phyloP scores from a whole-genome alignment of 805 yeast species.

The baker's yeast (Saccharomyces cerevisiae) region DNA sequence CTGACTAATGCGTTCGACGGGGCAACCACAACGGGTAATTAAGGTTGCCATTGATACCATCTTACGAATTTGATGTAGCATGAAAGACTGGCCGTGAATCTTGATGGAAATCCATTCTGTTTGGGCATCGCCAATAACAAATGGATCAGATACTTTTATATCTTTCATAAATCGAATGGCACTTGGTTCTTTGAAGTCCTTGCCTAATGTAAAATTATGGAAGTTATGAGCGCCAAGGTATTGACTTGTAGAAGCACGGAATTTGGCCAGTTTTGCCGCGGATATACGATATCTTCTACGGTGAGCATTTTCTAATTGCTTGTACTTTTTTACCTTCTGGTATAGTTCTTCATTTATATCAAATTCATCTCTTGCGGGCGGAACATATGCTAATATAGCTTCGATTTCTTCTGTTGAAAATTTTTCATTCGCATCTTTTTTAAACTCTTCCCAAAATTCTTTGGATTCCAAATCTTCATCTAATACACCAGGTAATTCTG shows the following conservation, averaged over 20 bases:
- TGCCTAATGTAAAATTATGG: constrained; percentile 82
- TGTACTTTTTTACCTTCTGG: constrained; percentile 42
- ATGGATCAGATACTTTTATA: constrained; percentile 76
- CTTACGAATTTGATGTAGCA: constrained; percentile 96
- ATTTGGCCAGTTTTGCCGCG: constrained; percentile 47
- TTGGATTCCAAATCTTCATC: constrained; percentile 60
- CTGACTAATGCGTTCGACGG: constrained; percentile 62
- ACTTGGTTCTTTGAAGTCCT: constrained; percentile 73
- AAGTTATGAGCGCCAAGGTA: constrained; percentile 89
- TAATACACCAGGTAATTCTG: constrained; percentile 48
- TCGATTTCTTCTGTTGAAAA: constrained; percentile 24
- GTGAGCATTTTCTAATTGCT: constrained; percentile 53
- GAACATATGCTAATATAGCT: constrained; percentile 23
- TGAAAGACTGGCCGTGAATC: constrained; percentile 96
- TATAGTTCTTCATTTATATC: constrained; percentile 33
- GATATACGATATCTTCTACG: constrained; percentile 66
- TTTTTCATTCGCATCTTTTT: constrained; percentile 31
- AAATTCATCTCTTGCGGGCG: constrained; percentile 33
- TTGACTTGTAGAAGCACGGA: constrained; percentile 60
- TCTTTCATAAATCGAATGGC: constrained; percentile 76
- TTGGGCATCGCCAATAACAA: constrained; percentile 79
- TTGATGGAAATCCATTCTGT: constrained; percentile 95
- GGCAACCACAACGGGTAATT: constrained; percentile 79
- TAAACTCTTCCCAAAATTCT: constrained; percentile 60
- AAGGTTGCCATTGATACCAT: constrained; percentile 95